phyloP scores from a whole-genome alignment of 495 filamentous ascomycete species.

The Podospora fimiseda region DNA sequence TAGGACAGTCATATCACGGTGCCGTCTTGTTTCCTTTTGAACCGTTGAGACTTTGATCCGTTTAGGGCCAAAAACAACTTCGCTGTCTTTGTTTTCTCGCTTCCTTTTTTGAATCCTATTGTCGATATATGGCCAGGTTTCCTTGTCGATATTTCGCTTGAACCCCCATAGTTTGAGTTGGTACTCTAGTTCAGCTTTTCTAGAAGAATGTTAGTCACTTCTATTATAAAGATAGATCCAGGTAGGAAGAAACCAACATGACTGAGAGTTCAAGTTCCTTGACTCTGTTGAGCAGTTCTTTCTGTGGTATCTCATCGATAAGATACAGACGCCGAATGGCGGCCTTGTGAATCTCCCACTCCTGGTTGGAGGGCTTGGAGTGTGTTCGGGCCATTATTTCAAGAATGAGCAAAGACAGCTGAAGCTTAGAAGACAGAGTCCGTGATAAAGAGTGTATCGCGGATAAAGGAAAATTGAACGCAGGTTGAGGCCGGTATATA shows the following conservation, averaged over 20 bases:
- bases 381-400: background rate
- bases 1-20: background rate
- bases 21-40: constrained; percentile 1
- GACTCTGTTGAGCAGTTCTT: background rate
- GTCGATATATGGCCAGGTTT: background rate
- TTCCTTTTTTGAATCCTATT: background rate
- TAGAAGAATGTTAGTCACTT: background rate
- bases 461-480: too few species aligned
- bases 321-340: constrained; percentile 1
- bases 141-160: constrained; percentile 1
- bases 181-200: constrained; percentile 7
- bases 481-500: too few species aligned
- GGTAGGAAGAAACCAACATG: background rate
- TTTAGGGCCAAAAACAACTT: constrained; percentile 2
- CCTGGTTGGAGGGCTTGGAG: background rate
- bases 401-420: background rate
- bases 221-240: too few species aligned
- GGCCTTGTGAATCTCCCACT: constrained; percentile 4
- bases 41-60: background rate
- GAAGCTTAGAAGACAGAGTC: too few species aligned
- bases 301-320: background rate
- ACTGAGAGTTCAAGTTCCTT: background rate
- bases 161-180: constrained; percentile 4
- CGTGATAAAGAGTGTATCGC: too few species aligned
- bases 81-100: background rate